A percentile compares a stretch with the other conserved stretches of the same genome.
Conservation (phyloP, 2,329 filamentous ascomycete species). For the Fusarium xyrophilum region DNA sequence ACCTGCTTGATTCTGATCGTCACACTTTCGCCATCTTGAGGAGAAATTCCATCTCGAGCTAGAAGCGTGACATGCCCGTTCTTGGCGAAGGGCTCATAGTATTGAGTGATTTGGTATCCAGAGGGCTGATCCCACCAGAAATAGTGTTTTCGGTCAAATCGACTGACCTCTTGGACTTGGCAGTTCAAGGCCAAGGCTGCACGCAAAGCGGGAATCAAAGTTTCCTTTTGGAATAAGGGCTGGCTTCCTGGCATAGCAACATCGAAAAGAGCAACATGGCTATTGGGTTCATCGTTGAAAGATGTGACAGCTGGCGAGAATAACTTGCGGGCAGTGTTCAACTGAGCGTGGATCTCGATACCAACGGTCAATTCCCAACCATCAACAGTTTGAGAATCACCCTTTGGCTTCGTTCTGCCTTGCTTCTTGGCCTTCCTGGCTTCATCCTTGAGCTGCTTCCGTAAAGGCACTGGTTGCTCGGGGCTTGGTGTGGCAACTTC, state of each 20-base stretch:
- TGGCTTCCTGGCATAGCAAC: constrained; percentile 88
- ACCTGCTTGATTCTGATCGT: constrained; percentile 87
- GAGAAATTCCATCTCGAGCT: constrained; percentile 78
- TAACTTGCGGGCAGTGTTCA: constrained; percentile 87
- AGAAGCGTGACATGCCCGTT: constrained; percentile 76
- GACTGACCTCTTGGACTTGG: constrained; percentile 75
- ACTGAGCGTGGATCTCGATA: constrained; percentile 95
- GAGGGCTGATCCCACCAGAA: constrained; percentile 98
- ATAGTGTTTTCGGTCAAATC: constrained; percentile 97
- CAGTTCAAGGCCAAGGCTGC: constrained; percentile 87
- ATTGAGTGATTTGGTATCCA: constrained; percentile 98
- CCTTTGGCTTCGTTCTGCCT: constrained; percentile 56
- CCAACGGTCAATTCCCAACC: constrained; percentile 95
- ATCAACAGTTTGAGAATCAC: constrained; percentile 58
- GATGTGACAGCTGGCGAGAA: constrained; percentile 78
- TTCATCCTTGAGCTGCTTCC: constrained; percentile 76
- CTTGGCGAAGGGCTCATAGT: constrained; percentile 76
- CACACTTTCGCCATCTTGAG: constrained; percentile 73
- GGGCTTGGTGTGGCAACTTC: constrained; percentile 30
- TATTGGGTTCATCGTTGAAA: constrained; percentile 75
- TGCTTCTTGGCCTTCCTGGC: constrained; percentile 74
- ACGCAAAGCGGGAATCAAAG: constrained; percentile 86
- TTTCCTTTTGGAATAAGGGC: constrained; percentile 82
- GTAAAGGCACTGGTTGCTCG: constrained; percentile 58
- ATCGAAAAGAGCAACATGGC: constrained; percentile 89